Evolutionary conservation across 2,329 filamentous ascomycete species (phyloP).

Genomic region (Simplicillium aogashimaense): DNA sequence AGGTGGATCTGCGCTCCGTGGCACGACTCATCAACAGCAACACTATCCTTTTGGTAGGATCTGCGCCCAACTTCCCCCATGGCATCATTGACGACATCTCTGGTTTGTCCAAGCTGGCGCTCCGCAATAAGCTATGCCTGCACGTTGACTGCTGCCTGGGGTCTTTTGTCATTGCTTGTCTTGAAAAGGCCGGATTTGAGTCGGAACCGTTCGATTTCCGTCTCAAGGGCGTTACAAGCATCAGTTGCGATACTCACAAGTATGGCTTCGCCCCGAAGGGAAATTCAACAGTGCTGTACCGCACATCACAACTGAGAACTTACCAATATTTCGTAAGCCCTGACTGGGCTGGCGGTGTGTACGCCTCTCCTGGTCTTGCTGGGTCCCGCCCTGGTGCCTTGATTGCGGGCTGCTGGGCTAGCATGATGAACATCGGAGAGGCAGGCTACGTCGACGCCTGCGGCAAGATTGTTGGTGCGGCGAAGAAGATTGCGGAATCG

Average conservation of each 20-base stretch:
- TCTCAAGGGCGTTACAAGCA: slow-evolving; percentile 86
- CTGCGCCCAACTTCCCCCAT: slow-evolving; percentile 94
- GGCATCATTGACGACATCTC: slow-evolving; percentile 95
- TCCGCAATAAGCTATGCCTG: slow-evolving; percentile 70
- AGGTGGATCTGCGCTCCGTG: slow-evolving; percentile 70
- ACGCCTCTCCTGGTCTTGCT: slow-evolving; percentile 85
- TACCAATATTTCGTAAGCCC: slow-evolving; percentile 97
- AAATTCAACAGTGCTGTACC: slow-evolving; percentile 88
- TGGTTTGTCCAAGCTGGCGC: slow-evolving; percentile 70
- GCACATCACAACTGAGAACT: slow-evolving; percentile 63
- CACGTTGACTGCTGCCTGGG: slow-evolving; percentile 98
- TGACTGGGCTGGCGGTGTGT: slow-evolving; percentile 93
- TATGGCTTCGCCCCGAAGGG: slow-evolving; percentile 98
- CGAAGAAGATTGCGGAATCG: slow-evolving; percentile 71
- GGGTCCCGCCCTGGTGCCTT: slow-evolving; percentile 87
- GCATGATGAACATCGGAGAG: slow-evolving; percentile 80
- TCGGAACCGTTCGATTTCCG: slow-evolving; percentile 86
- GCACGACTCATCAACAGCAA: slow-evolving; percentile 86
- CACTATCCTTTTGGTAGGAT: slow-evolving; percentile 86
- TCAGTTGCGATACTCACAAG: slow-evolving; percentile 96
- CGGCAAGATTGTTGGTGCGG: slow-evolving; percentile 74
- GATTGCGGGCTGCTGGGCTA: slow-evolving; percentile 93
- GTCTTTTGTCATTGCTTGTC: slow-evolving; percentile 87
- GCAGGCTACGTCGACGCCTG: slow-evolving; percentile 81
- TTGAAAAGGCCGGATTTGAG: slow-evolving; percentile 89